phyloP scores from a whole-genome alignment of 2,329 filamentous ascomycete species.

The Camptophora hylomeconis region DNA sequence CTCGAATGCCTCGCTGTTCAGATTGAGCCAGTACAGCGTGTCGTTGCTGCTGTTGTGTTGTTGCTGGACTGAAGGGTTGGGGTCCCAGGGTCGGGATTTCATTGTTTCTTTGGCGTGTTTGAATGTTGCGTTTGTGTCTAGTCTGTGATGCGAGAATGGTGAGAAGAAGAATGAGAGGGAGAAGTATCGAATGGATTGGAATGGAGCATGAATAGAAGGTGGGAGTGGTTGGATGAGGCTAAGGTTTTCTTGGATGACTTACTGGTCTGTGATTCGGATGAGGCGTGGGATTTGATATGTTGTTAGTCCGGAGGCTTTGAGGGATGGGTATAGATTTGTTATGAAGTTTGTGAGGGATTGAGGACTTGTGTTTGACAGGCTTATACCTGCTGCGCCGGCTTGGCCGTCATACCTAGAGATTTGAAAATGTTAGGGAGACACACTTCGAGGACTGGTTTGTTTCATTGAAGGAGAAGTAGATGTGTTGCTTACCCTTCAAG shows the following conservation, averaged over 20 bases:
- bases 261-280: conserved; percentile 34
- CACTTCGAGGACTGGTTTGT: too few relatives aligned
- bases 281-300: conserved; percentile 34
- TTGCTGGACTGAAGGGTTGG: conserved; percentile 22
- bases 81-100: conserved; percentile 28
- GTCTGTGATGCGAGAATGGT: too few relatives aligned
- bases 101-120: conserved; percentile 36
- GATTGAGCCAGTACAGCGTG: conserved; percentile 28
- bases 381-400: conserved; percentile 34
- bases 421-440: conserved; percentile 3
- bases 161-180: too few relatives aligned
- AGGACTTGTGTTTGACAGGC: conserved; percentile 23
- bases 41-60: conserved; percentile 7
- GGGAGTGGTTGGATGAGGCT: too few relatives aligned
- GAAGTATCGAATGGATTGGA: too few relatives aligned
- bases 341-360: conserved; percentile 25
- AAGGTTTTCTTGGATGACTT: too few relatives aligned
- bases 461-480: not conserved
- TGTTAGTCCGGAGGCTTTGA: conserved; percentile 33
- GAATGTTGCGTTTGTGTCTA: conserved; percentile 36
- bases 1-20: conserved; percentile 26
- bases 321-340: conserved; percentile 22
- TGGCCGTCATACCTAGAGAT: conserved; percentile 34
- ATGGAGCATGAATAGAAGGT: too few relatives aligned
- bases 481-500: conserved; percentile 23